These are phyloP conservation scores for Haberlea rhodopensis DNA, from an alignment of 257 asterid genomes.

Conservation along the genomic window DNA sequence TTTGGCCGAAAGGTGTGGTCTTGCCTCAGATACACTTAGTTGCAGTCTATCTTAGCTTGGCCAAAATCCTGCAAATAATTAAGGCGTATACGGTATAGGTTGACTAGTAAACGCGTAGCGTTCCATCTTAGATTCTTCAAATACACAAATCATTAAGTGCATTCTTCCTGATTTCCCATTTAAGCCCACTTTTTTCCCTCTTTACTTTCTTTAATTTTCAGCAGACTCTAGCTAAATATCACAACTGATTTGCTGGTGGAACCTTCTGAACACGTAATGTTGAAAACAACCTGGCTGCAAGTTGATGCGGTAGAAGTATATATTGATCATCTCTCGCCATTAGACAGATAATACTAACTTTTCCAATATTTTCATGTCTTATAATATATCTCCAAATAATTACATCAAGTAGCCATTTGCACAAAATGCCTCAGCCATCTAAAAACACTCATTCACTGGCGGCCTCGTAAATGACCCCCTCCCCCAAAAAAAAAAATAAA, in stretches of 20 bases:
- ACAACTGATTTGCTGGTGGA: neutral
- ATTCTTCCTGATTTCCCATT: neutral
- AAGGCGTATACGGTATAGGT: neutral
- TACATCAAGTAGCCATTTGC: no score
- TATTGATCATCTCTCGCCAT: slow-evolving; percentile 4
- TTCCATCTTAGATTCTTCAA: neutral
- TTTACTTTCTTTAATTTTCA: neutral
- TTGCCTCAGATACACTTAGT: slow-evolving; percentile 5
- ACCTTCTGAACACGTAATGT: slow-evolving; percentile 1
- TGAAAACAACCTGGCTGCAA: no score
- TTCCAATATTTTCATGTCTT: no score
- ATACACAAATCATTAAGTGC: neutral
- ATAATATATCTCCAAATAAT: no score
- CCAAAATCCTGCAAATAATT: slow-evolving; percentile 8
- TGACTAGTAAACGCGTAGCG: neutral
- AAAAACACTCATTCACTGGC: no score
- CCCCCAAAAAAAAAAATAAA: no score
- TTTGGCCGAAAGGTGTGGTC: slow-evolving; percentile 2
- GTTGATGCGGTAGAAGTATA: neutral
- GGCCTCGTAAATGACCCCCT: no score
- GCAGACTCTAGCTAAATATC: neutral
- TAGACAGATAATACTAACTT: no score
- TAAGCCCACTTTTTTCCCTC: neutral
- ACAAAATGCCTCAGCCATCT: no score
- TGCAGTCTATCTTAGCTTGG: slow-evolving; percentile 1